Conservation (phyloP, 1,284 basidiomycete species). For the Austroboletus niveus region DNA sequence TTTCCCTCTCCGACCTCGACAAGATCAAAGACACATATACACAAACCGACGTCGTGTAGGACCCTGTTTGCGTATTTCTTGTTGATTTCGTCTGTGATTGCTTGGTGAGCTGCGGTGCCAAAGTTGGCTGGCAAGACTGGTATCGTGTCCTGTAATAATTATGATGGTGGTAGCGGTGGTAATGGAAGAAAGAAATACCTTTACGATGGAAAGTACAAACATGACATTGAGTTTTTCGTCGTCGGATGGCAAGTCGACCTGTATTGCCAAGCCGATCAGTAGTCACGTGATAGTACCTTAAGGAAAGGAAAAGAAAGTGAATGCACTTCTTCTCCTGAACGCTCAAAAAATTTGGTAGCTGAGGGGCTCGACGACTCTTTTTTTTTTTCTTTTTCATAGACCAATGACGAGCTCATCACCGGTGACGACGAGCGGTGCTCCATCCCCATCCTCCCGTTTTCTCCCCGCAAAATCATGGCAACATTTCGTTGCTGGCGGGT, state of each 20-base stretch:
- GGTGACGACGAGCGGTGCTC: conserved; percentile 4
- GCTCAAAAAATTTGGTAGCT: neutral
- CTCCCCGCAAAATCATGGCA: conserved; percentile 81
- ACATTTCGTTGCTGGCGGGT: conserved; percentile 88
- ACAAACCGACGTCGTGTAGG: conserved; percentile 89
- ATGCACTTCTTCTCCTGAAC: no score
- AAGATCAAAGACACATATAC: conserved; percentile 87
- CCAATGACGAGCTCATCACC: conserved; percentile 17
- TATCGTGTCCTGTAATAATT: conserved; percentile 62
- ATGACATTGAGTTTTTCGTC: conserved; percentile 32
- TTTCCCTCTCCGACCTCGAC: conserved; percentile 87
- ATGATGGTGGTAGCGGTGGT: neutral
- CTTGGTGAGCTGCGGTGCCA: conserved; percentile 65
- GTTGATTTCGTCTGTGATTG: conserved; percentile 79
- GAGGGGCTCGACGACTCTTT: neutral
- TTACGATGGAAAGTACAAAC: conserved; percentile 62
- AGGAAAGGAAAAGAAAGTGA: conserved; percentile 2
- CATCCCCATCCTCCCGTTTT: conserved; percentile 31
- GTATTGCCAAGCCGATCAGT: no score
- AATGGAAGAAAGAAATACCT: conserved; percentile 33
- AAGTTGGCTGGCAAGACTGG: conserved; percentile 77
- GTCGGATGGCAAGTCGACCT: no score
- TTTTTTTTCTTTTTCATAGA: conserved; percentile 1
- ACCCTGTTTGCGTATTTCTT: conserved; percentile 94
- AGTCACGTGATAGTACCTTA: conserved; percentile 17